phyloP scores from a whole-genome alignment of 208 protist species.

The Jaenimonas drosophilae region DNA sequence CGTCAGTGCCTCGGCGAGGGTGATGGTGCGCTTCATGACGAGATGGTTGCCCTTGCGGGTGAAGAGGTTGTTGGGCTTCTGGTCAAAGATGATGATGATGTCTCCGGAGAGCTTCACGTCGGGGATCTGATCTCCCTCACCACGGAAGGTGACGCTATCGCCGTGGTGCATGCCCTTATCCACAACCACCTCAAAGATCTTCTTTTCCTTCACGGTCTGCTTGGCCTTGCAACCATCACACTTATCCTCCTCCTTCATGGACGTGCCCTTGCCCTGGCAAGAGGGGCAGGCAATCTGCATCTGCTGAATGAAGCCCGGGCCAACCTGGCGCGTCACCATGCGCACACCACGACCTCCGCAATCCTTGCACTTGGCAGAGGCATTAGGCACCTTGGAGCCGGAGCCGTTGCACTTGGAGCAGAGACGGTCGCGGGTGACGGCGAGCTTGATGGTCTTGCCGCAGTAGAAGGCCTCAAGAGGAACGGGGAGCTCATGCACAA shows the following conservation, averaged over 20 bases:
- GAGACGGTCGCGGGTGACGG: slow-evolving; percentile 87
- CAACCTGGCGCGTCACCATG: slow-evolving; percentile 90
- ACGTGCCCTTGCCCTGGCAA: slow-evolving; percentile 91
- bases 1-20: slow-evolving; percentile 93
- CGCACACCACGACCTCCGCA: slow-evolving; percentile 92
- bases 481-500: slow-evolving; percentile 91
- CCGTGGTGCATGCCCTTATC: slow-evolving; percentile 95
- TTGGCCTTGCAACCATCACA: slow-evolving; percentile 93
- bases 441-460: slow-evolving; percentile 95
- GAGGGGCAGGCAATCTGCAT: slow-evolving; percentile 89
- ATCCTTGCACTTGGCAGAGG: slow-evolving; percentile 79
- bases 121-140: slow-evolving; percentile 96
- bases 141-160: slow-evolving; percentile 94
- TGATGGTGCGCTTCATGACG: slow-evolving; percentile 85
- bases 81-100: slow-evolving; percentile 95
- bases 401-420: slow-evolving; percentile 81
- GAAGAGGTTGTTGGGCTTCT: slow-evolving; percentile 94
- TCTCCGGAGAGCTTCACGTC: slow-evolving; percentile 92
- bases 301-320: slow-evolving; percentile 96
- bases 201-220: slow-evolving; percentile 94
- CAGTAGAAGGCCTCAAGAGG: slow-evolving; percentile 97
- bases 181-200: slow-evolving; percentile 96
- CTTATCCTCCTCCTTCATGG: slow-evolving; percentile 89
- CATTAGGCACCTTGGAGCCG: slow-evolving; percentile 68
- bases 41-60: slow-evolving; percentile 94